These are phyloP conservation scores for Paragyromitra xinjiangensis DNA, from an alignment of 495 filamentous ascomycete species.

Conservation along the genomic window DNA sequence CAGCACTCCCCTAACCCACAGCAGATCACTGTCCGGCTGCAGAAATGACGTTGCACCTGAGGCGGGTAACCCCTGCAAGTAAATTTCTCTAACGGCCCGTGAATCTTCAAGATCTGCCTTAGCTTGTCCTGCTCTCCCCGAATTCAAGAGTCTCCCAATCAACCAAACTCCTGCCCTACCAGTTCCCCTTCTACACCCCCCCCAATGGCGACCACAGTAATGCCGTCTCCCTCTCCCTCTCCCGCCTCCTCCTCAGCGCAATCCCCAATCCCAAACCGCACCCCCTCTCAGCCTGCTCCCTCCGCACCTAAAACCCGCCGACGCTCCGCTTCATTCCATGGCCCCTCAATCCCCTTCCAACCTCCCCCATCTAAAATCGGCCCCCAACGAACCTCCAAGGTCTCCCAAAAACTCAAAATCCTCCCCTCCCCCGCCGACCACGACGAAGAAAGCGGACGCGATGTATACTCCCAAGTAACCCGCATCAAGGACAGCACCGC, in stretches of 20 bases:
- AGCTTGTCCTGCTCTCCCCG: neutral
- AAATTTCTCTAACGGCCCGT: conserved; percentile 21
- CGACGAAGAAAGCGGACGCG: conserved; percentile 88
- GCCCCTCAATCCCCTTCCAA: conserved; percentile 22
- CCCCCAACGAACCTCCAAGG: conserved; percentile 92
- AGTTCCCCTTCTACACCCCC: neutral
- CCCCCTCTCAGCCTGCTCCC: neutral
- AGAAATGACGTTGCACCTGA: conserved; percentile 42
- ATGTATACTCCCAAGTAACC: conserved; percentile 92
- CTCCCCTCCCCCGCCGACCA: conserved; percentile 86
- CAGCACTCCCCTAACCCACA: neutral
- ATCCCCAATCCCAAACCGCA: neutral
- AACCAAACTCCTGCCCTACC: neutral
- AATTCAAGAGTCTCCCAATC: conserved; percentile 22
- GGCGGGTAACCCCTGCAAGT: conserved; percentile 44
- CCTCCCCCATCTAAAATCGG: conserved; percentile 75
- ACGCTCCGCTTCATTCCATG: conserved; percentile 46
- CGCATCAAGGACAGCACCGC: conserved; percentile 97
- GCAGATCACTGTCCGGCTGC: neutral
- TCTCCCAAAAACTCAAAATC: conserved; percentile 93
- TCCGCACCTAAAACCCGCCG: conserved; percentile 29
- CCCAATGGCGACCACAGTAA: conserved; percentile 43
- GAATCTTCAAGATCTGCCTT: conserved; percentile 11
- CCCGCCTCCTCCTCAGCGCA: conserved; percentile 27
- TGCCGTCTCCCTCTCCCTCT: conserved; percentile 23